Percentiles rank a stretch among this genome's conserved stretches.
Evolutionary conservation across 179 eudicot genomes (phyloP).

Genomic region (Beta macrorhiza): DNA sequence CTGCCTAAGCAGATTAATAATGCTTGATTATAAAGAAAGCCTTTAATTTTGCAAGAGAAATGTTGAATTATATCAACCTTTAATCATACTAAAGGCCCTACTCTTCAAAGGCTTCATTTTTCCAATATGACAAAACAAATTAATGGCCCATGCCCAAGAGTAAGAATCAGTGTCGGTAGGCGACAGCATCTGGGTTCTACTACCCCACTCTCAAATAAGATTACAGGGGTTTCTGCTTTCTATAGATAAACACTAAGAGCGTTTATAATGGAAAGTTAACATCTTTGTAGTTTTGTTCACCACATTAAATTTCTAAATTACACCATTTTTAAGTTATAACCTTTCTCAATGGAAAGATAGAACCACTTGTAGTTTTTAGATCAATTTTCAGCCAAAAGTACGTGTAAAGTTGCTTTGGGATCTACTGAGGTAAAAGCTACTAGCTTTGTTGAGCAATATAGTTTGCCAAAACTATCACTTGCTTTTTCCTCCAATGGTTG

Average conservation of each 20-base stretch:
- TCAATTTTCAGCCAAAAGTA: no score
- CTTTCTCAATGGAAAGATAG: no score
- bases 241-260: neutral
- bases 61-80: neutral
- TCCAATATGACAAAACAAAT: neutral
- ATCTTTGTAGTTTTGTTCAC: no score
- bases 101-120: neutral
- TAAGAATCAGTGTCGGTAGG: constrained; percentile 27
- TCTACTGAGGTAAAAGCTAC: no score
- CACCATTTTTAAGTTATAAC: no score
- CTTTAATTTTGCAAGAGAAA: neutral
- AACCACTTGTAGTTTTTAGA: no score
- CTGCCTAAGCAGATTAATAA: neutral
- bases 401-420: no score
- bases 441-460: no score
- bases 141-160: constrained; percentile 1
- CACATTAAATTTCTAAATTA: no score
- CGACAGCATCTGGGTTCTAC: constrained; percentile 15
- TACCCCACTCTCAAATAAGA: constrained; percentile 16
- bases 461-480: no score
- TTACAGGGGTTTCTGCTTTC: no score
- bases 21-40: neutral
- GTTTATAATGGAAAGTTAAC: neutral
- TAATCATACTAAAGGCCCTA: neutral
- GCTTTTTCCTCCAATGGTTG: no score